Conservation (phyloP, 169 alveolate species). For the Plasmodium chabaudi region DNA sequence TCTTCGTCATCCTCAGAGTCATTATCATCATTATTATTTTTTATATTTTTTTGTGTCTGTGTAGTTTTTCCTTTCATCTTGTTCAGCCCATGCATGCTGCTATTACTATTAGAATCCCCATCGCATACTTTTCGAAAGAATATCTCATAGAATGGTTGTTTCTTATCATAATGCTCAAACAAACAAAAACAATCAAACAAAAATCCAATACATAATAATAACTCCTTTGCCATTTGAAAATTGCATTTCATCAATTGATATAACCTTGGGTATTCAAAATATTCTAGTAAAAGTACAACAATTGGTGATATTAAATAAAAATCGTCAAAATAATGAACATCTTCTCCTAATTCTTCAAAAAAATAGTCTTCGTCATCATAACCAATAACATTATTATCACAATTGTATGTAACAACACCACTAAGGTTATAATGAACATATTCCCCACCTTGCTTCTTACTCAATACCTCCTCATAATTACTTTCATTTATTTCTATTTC, state of each 20-base stretch:
- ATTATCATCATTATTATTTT: background rate
- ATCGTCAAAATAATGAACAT: constrained; percentile 25
- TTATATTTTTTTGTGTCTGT: background rate
- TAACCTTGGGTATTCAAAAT: constrained; percentile 64
- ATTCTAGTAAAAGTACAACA: constrained; percentile 37
- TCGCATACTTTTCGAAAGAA: constrained; percentile 21
- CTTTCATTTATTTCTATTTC: background rate
- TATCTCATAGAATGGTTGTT: constrained; percentile 46
- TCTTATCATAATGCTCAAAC: constrained; percentile 35
- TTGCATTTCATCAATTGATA: constrained; percentile 45
- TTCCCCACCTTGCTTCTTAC: background rate
- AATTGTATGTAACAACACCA: background rate
- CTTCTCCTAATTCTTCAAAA: constrained; percentile 40
- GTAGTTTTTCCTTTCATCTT: background rate
- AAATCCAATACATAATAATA: constrained; percentile 67
- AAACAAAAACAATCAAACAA: constrained; percentile 26
- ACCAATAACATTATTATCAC: background rate
- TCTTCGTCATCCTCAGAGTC: constrained; percentile 5
- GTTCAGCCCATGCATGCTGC: background rate
- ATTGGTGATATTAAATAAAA: constrained; percentile 38
- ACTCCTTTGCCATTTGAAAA: constrained; percentile 64
- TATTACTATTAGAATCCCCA: background rate
- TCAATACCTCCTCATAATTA: background rate
- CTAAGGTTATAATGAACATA: too few species aligned
- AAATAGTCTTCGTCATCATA: constrained; percentile 31